Conservation (phyloP, 495 filamentous ascomycete genomes). For the Penicillium herquei region DNA sequence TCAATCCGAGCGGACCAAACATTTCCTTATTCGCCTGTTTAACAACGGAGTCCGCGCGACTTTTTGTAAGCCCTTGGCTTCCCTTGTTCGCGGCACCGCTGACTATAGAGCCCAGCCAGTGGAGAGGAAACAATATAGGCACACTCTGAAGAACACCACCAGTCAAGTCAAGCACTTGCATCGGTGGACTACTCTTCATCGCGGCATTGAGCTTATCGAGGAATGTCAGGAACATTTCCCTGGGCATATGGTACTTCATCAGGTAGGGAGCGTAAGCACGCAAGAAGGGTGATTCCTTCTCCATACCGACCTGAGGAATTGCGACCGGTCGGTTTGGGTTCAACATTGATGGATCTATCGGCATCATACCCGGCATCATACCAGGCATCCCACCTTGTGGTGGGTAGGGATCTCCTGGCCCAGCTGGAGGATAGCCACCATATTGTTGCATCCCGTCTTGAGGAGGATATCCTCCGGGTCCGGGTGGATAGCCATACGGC, state of each 20-base stretch:
- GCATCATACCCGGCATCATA: no score
- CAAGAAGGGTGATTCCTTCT: slow-evolving; percentile 24
- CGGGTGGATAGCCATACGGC: no score
- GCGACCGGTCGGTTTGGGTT: slow-evolving; percentile 12
- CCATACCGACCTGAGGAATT: slow-evolving; percentile 24
- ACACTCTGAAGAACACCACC: slow-evolving; percentile 31
- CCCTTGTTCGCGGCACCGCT: slow-evolving; percentile 26
- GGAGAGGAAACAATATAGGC: slow-evolving; percentile 30
- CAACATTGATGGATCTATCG: no score
- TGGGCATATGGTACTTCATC: slow-evolving; percentile 20
- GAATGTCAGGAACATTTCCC: slow-evolving; percentile 26
- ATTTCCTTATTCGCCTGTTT: slow-evolving; percentile 28
- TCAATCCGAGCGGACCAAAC: slow-evolving; percentile 26
- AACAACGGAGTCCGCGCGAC: slow-evolving; percentile 25
- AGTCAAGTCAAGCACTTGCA: slow-evolving; percentile 34
- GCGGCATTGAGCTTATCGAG: slow-evolving; percentile 32
- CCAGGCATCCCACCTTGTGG: no score
- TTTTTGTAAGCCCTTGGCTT: slow-evolving; percentile 25
- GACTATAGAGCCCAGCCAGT: slow-evolving; percentile 25
- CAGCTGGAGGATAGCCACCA: no score
- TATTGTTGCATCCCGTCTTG: no score
- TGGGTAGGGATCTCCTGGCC: no score
- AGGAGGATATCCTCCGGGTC: no score
- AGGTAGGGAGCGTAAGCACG: slow-evolving; percentile 30
- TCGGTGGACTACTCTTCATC: slow-evolving; percentile 27